Conservation (phyloP, 495 filamentous ascomycete species). For the Aspergillus cavernicola region DNA sequence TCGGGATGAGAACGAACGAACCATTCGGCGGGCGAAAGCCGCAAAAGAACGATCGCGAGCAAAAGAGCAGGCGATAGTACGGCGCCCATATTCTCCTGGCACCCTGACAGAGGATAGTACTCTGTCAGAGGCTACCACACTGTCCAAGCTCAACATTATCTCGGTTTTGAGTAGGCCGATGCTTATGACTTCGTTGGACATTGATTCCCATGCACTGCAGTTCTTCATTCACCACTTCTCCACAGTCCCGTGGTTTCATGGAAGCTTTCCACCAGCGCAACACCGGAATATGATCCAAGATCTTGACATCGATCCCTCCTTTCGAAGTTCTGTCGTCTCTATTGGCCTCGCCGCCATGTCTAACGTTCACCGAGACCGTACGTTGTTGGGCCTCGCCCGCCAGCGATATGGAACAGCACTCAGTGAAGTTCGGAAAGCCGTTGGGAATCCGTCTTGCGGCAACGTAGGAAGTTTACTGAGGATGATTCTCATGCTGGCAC, state of each 20-base stretch:
- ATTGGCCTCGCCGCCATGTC: slow-evolving; percentile 9
- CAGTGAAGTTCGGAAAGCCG: not conserved
- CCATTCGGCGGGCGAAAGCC: slow-evolving; percentile 2
- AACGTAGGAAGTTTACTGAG: not conserved
- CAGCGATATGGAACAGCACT: not conserved
- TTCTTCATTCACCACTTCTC: slow-evolving; percentile 6
- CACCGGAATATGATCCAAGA: not conserved
- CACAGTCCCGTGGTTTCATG: slow-evolving; percentile 1
- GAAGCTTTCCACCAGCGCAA: not conserved
- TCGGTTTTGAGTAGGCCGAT: not conserved
- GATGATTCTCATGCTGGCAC: slow-evolving; percentile 3
- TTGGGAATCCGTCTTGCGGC: not conserved
- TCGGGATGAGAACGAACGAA: slow-evolving; percentile 10
- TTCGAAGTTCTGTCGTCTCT: slow-evolving; percentile 2
- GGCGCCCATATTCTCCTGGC: not conserved
- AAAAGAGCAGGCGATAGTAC: not conserved
- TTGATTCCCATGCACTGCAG: not conserved
- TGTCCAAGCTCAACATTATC: not conserved
- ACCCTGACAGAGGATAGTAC: not conserved
- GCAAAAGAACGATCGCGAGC: not conserved
- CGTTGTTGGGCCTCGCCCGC: not conserved
- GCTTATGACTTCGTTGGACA: not conserved
- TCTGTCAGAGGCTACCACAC: not conserved
- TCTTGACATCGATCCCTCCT: not conserved
- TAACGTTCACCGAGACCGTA: not conserved